Evolutionary conservation across 169 alveolate genomes (phyloP).

Genomic region (Cryptosporidium baileyi): DNA sequence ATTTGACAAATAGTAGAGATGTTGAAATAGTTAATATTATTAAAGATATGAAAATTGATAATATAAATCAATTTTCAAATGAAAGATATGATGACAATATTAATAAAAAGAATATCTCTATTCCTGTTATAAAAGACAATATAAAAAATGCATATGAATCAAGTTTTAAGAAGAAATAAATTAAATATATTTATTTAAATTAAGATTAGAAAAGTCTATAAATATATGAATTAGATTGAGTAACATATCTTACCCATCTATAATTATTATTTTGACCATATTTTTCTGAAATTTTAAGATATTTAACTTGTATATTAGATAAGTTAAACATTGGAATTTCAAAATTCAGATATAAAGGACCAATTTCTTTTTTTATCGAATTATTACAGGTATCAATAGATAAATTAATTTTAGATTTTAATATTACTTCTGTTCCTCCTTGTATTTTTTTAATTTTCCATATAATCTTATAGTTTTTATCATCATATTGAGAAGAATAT

Average conservation of each 20-base stretch:
- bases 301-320: constrained; percentile 89
- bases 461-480: constrained; percentile 80
- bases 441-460: constrained; percentile 92
- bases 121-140: constrained; percentile 52
- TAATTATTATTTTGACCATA: constrained; percentile 83
- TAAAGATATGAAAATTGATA: background rate
- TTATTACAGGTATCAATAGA: constrained; percentile 73
- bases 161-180: constrained; percentile 38
- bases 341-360: constrained; percentile 89
- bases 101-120: constrained; percentile 3
- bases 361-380: constrained; percentile 84
- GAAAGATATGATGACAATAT: background rate
- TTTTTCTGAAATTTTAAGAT: constrained; percentile 88
- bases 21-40: constrained; percentile 4
- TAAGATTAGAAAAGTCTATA: constrained; percentile 75
- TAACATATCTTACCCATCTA: constrained; percentile 95
- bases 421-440: constrained; percentile 77
- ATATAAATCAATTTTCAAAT: background rate
- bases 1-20: constrained; percentile 57
- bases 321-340: constrained; percentile 96
- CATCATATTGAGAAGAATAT: constrained; percentile 78
- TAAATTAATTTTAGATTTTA: constrained; percentile 64
- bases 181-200: too few species aligned
- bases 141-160: constrained; percentile 61
- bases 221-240: constrained; percentile 91